A percentile compares a stretch with the other conserved stretches of the same genome.
phyloP scores from a whole-genome alignment of 148 eudicot species.

The Rhododendron simsii region DNA sequence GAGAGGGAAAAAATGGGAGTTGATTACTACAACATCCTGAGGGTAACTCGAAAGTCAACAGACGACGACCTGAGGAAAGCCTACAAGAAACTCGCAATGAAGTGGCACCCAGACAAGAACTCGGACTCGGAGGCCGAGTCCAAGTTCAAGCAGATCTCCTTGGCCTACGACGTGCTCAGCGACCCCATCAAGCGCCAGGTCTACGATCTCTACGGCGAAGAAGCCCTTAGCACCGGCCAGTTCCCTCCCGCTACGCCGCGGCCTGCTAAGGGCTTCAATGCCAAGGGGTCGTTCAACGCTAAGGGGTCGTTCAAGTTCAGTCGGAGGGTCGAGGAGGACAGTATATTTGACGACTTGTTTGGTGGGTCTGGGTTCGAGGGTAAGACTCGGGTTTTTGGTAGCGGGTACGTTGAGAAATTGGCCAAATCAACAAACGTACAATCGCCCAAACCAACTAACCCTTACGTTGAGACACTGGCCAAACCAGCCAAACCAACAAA shows the following conservation, averaged over 20 bases:
- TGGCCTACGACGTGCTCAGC: conserved; percentile 75
- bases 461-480: not conserved
- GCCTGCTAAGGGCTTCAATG: not conserved
- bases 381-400: conserved; percentile 7
- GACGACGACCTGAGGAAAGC: conserved; percentile 72
- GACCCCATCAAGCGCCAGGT: conserved; percentile 73
- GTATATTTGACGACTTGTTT: conserved; percentile 44
- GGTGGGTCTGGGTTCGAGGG: conserved; percentile 33
- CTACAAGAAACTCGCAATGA: conserved; percentile 76
- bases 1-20: conserved; percentile 38
- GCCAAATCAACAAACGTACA: not conserved
- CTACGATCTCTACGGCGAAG: conserved; percentile 77
- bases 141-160: conserved; percentile 83
- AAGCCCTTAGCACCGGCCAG: conserved; percentile 39
- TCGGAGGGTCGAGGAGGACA: conserved; percentile 36
- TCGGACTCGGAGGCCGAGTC: conserved; percentile 58
- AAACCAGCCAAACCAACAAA: not conserved
- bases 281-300: not conserved
- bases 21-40: conserved; percentile 72
- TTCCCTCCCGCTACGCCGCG: conserved; percentile 26
- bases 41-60: conserved; percentile 30
- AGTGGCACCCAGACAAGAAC: conserved; percentile 95
- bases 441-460: not conserved
- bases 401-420: not conserved
- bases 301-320: conserved; percentile 20